A percentile compares a stretch with the other conserved stretches of the same genome.
These are phyloP conservation scores for Nemania sp. DNA, from an alignment of 2,329 filamentous ascomycete genomes.

Conservation along the genomic window DNA sequence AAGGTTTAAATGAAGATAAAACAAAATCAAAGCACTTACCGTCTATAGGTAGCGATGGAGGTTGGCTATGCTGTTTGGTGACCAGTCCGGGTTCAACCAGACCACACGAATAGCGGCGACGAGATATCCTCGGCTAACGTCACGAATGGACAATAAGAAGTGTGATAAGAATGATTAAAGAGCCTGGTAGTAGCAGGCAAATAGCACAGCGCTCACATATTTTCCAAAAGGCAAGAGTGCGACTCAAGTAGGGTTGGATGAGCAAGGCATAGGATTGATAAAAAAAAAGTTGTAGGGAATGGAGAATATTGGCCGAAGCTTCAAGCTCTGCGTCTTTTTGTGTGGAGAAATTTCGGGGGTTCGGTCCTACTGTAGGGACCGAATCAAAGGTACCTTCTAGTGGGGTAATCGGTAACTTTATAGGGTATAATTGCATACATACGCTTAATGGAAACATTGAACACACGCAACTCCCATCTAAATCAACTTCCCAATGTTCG, in stretches of 20 bases:
- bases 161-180: slow-evolving; percentile 7
- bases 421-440: not conserved
- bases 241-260: not conserved
- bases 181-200: slow-evolving; percentile 34
- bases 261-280: not conserved
- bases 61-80: not conserved
- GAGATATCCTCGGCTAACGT: not conserved
- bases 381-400: not conserved
- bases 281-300: slow-evolving; percentile 14
- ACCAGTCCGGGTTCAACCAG: not conserved
- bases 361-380: not conserved
- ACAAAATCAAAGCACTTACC: slow-evolving; percentile 26
- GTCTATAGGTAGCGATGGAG: slow-evolving; percentile 30
- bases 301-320: not conserved
- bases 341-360: slow-evolving; percentile 24
- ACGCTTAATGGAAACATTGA: too few species aligned
- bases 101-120: not conserved
- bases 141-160: not conserved
- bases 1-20: not conserved
- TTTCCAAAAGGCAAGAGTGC: slow-evolving; percentile 20
- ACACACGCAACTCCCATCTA: too few species aligned
- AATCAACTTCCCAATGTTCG: too few species aligned
- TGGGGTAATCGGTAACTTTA: not conserved
- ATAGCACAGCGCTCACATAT: slow-evolving; percentile 35
- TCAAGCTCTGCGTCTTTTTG: slow-evolving; percentile 19